phyloP scores from a whole-genome alignment of 2,329 filamentous ascomycete species.

The Lachnellula suecica region DNA sequence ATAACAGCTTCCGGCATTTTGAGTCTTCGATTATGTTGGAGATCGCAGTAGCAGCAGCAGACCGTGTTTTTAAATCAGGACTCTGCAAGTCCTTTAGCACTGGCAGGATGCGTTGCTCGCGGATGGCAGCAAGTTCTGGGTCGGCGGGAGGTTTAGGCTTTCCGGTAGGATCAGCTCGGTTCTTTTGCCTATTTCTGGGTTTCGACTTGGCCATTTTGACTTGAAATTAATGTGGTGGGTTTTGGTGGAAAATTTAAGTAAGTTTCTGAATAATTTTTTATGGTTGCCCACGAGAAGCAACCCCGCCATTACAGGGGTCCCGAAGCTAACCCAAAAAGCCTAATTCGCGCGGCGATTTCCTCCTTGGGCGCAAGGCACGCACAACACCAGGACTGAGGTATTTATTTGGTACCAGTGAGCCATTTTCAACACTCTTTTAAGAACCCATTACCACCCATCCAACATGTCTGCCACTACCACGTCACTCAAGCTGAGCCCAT shows the following conservation, averaged over 20 bases:
- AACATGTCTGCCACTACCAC: slow-evolving; percentile 44
- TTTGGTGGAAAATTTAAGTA: background rate
- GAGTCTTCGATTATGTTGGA: slow-evolving; percentile 61
- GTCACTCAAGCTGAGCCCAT: slow-evolving; percentile 58
- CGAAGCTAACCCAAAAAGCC: background rate
- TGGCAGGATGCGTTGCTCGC: slow-evolving; percentile 63
- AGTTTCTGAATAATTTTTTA: background rate
- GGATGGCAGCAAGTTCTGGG: slow-evolving; percentile 61
- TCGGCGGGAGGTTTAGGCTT: slow-evolving; percentile 62
- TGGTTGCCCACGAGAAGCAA: background rate
- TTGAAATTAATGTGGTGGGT: background rate
- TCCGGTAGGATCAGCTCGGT: slow-evolving; percentile 53
- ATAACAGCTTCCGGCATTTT: slow-evolving; percentile 61
- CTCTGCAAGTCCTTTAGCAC: slow-evolving; percentile 60
- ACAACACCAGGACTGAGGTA: slow-evolving; percentile 3
- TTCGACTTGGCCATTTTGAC: slow-evolving; percentile 56
- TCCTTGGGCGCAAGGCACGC: background rate
- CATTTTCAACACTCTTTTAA: background rate
- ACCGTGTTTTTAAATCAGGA: slow-evolving; percentile 57
- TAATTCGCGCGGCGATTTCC: background rate
- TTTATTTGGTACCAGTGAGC: slow-evolving; percentile 3
- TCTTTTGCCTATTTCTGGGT: slow-evolving; percentile 50
- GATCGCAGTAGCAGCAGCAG: slow-evolving; percentile 57
- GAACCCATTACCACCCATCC: background rate
- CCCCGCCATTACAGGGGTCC: background rate